phyloP scores from a whole-genome alignment of 306 rosid genomes.

The Adenanthera pavonina region DNA sequence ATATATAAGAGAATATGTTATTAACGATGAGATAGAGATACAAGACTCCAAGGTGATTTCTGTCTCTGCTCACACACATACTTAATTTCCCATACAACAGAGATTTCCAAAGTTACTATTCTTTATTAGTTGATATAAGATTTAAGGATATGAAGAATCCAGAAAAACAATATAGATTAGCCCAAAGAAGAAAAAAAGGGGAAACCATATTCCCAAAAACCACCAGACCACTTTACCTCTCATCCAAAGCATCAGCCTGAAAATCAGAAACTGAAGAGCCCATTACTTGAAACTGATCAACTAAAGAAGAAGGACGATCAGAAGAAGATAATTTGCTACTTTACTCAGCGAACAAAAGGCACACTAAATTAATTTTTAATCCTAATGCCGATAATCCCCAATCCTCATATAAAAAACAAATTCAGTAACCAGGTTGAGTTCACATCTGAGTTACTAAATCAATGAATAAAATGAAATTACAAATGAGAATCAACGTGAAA shows the following conservation, averaged over 20 bases:
- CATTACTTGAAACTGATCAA: not conserved
- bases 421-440: not conserved
- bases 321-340: not conserved
- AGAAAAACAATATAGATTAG: not conserved
- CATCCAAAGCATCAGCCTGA: constrained; percentile 8
- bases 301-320: constrained; percentile 1
- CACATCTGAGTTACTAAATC: not conserved
- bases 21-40: not conserved
- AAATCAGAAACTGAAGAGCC: constrained; percentile 11
- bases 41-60: not conserved
- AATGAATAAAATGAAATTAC: not conserved
- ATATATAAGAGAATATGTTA: constrained; percentile 19
- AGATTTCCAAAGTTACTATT: not conserved
- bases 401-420: not conserved
- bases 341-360: not conserved
- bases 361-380: not conserved
- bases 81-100: not conserved
- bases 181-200: not conserved
- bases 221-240: not conserved
- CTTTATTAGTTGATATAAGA: not conserved
- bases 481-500: not conserved
- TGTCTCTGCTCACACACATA: not conserved
- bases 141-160: not conserved
- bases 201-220: not conserved
- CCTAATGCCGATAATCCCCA: not conserved